These are phyloP conservation scores for Geopyxis carbonaria DNA, from an alignment of 495 filamentous ascomycete genomes.

Conservation along the genomic window DNA sequence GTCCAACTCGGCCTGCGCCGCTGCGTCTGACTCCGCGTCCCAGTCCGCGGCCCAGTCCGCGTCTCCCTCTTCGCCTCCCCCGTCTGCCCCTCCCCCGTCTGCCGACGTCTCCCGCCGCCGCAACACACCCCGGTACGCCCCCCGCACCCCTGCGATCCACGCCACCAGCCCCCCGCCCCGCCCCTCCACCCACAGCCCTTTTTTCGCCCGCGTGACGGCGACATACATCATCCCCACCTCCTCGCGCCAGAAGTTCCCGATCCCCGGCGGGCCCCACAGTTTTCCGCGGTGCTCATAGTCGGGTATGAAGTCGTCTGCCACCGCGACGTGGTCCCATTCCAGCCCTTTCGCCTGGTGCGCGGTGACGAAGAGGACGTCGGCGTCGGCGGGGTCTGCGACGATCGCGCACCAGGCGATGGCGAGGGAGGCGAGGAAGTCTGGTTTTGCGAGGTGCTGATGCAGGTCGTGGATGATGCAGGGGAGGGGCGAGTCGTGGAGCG, in stretches of 20 bases:
- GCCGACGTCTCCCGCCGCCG: too few species aligned
- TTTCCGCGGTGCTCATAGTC: neutral
- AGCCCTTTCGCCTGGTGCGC: constrained; percentile 18
- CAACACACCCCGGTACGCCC: too few species aligned
- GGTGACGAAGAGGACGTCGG: constrained; percentile 15
- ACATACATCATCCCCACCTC: constrained; percentile 17
- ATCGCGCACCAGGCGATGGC: constrained; percentile 6
- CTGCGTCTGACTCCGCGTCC: too few species aligned
- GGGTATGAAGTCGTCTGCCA: constrained; percentile 13
- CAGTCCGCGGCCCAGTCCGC: too few species aligned
- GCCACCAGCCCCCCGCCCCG: neutral
- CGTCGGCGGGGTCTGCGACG: constrained; percentile 2
- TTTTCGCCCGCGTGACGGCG: constrained; percentile 16
- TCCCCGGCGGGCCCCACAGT: neutral
- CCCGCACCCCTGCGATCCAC: neutral
- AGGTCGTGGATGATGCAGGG: constrained; percentile 9
- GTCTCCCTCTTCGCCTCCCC: too few species aligned
- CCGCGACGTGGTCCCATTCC: constrained; percentile 17
- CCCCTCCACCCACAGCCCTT: constrained; percentile 12
- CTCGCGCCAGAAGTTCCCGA: constrained; percentile 5
- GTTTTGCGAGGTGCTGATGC: constrained; percentile 1
- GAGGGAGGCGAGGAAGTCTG: constrained; percentile 5
- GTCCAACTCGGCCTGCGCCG: too few species aligned
- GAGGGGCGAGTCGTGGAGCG: constrained; percentile 7
- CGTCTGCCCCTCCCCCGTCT: too few species aligned